Evolutionary conservation across 2,329 filamentous ascomycete species (phyloP).

Genomic region (Rosellinia necatrix): DNA sequence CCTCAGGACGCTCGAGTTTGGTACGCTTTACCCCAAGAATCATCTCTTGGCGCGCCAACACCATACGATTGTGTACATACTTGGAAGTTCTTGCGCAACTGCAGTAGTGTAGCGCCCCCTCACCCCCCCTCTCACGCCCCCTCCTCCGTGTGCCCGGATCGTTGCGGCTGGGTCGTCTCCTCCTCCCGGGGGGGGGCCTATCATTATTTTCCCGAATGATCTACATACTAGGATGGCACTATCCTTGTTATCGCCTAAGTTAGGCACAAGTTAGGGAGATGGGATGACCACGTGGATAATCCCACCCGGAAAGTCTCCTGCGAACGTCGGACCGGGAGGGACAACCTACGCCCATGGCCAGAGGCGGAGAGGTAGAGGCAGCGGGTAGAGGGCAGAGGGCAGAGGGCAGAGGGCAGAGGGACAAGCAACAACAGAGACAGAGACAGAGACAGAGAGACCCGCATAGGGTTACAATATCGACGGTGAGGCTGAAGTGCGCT

Average conservation of each 20-base stretch:
- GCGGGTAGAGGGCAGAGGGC: no score
- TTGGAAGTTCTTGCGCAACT: no score
- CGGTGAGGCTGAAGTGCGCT: constrained; percentile 18
- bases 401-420: no score
- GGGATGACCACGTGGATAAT: constrained; percentile 22
- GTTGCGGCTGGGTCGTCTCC: no score
- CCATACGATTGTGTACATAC: no score
- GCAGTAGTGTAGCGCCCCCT: no score
- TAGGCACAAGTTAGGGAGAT: neutral
- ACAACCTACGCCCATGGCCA: no score
- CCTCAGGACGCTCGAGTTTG: constrained; percentile 8
- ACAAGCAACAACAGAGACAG: no score
- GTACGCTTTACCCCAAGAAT: constrained; percentile 1
- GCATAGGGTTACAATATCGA: constrained; percentile 24
- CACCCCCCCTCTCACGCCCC: neutral
- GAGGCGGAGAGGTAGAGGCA: no score
- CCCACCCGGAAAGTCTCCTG: constrained; percentile 5
- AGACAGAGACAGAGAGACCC: constrained; percentile 6
- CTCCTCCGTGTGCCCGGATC: constrained; percentile 10
- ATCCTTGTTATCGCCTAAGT: neutral
- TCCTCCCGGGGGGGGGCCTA: constrained; percentile 7
- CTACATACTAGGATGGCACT: constrained; percentile 6
- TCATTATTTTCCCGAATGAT: constrained; percentile 12
- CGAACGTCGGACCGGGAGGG: constrained; percentile 6
- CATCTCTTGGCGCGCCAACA: constrained; percentile 5